Base-by-base conservation (phyloP, 345 rosid genomes). In the Sonneratia caseolaris region DNA sequence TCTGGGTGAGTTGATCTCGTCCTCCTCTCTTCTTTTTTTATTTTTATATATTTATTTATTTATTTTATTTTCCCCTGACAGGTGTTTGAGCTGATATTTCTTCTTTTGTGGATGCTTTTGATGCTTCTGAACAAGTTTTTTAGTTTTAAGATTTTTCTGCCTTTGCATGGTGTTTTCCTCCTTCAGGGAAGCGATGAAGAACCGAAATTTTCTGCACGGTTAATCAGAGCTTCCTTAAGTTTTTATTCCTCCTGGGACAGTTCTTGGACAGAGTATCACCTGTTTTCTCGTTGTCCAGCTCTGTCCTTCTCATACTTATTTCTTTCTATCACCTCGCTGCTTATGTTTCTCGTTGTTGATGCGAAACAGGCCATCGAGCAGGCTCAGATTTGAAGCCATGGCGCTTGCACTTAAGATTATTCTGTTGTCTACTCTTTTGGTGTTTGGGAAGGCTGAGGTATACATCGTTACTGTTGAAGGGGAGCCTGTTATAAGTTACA, bases 381-480 rank as follows among this genome's bases (percentile, higher is more conserved):
- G 19, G 74, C 66, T 56, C 55, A 53, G 64, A 66, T 45, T 76
- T 85, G 73, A 73, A 85, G 72, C 72, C 75, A 67, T 69, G 69
- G 79, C 76, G 73, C 37, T 76, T 80, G 49, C 66, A 38, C 71
- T 80, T 71, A 38, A 65, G 61, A 4, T 79, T 59, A 59, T 90
- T 49, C 62, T 79, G 48, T 55, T 86, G 16, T 78, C 78, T 35
- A 49, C 72, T 37, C 73, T 89, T 66, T 72, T 95, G 74, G 66
- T 71, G 14, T 55, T 61, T 59, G 88, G 70, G 72, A 82, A 73
- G 68, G 86, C 96, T 14, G 97, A 96, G 77, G 80, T 91, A 78
- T 96, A 91, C 80, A 84, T 96, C 21, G 97, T 88, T 68, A 89
- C 87, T 6, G 73, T 96, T 76, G 97, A 91, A 69, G 99, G 93